Evolutionary conservation across 331 rosid genomes (phyloP).

Genomic region (Rosa hybrid): DNA sequence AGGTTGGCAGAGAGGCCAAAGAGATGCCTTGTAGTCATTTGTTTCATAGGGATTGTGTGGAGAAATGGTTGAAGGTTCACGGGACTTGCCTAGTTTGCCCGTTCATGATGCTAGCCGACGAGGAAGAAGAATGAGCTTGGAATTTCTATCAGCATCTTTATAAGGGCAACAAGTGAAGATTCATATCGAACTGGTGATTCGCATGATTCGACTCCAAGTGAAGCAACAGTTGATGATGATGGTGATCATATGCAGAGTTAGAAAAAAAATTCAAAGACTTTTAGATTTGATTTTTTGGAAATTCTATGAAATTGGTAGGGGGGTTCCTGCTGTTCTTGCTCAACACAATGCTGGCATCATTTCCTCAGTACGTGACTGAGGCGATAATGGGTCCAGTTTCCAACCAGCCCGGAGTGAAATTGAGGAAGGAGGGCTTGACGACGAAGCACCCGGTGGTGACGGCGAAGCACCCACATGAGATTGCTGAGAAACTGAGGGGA

Average conservation of each 20-base stretch:
- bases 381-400: conserved; percentile 83
- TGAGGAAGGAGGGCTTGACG: conserved; percentile 80
- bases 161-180: background rate
- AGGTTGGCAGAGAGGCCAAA: conserved; percentile 44
- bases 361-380: conserved; percentile 91
- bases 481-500: too few species aligned
- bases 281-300: background rate
- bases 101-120: conserved; percentile 67
- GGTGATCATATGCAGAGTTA: conserved; percentile 28
- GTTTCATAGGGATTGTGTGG: conserved; percentile 63
- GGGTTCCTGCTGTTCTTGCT: conserved; percentile 52
- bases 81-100: conserved; percentile 86
- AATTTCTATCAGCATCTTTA: conserved; percentile 58
- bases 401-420: conserved; percentile 90
- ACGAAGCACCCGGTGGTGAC: conserved; percentile 55
- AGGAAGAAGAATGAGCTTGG: conserved; percentile 39
- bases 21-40: conserved; percentile 79
- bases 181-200: conserved; percentile 7
- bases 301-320: background rate
- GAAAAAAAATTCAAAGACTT: background rate
- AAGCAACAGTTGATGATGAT: conserved; percentile 13
- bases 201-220: too few species aligned
- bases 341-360: conserved; percentile 88
- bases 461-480: conserved; percentile 24
- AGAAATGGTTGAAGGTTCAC: conserved; percentile 72